These are phyloP conservation scores for Adiantum capillusveneris DNA, from an alignment of 75 land plant species.

Conservation along the genomic window DNA sequence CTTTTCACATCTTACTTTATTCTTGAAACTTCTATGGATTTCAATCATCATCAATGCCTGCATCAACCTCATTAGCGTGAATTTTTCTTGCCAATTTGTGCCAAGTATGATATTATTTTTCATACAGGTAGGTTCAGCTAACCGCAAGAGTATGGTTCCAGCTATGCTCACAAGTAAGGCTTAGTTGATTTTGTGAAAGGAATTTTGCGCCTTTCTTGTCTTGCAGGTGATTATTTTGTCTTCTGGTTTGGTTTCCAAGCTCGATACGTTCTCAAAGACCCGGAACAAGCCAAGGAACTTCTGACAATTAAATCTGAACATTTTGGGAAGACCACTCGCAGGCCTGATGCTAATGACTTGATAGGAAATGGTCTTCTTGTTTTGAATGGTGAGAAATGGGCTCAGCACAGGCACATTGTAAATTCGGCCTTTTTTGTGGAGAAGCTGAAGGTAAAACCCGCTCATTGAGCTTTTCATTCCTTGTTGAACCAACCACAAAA, in stretches of 20 bases:
- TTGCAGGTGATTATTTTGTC: slow-evolving; percentile 9
- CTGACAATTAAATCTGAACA: neutral
- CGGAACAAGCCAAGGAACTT: slow-evolving; percentile 21
- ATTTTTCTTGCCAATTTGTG: no score
- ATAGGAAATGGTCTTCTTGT: slow-evolving; percentile 27
- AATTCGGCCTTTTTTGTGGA: neutral
- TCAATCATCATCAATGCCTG: no score
- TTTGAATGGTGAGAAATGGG: slow-evolving; percentile 11
- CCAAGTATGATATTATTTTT: no score
- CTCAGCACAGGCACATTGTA: slow-evolving; percentile 26
- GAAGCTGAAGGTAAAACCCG: neutral
- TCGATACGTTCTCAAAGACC: slow-evolving; percentile 6
- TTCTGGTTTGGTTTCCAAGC: slow-evolving; percentile 16
- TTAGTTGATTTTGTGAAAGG: no score
- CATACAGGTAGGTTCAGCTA: no score
- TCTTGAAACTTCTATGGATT: no score
- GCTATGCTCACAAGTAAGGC: no score
- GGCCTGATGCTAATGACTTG: slow-evolving; percentile 2
- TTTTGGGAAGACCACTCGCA: neutral
- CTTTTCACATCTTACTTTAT: no score
- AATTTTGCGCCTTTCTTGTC: no score
- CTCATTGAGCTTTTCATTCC: neutral
- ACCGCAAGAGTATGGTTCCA: no score
- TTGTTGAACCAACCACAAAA: neutral
- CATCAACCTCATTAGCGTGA: no score